Percentiles rank a stretch among this genome's conserved stretches.
phyloP scores from a whole-genome alignment of 192 early-diverging fungal species.

The Backusella westeae region DNA sequence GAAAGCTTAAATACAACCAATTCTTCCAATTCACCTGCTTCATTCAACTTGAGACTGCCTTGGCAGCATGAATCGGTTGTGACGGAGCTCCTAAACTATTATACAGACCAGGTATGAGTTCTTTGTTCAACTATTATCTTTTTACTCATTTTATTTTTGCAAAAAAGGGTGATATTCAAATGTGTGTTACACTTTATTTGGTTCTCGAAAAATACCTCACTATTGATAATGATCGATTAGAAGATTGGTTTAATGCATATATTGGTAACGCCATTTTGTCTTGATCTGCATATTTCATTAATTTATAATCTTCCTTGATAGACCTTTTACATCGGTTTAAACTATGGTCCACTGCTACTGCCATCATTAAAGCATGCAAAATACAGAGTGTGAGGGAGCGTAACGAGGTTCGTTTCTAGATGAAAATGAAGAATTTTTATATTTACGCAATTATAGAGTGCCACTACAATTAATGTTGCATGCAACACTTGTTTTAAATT shows the following conservation, averaged over 20 bases:
- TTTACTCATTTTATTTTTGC: not conserved
- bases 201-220: slow-evolving; percentile 49
- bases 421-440: slow-evolving; percentile 24
- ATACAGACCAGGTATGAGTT: slow-evolving; percentile 63
- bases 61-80: slow-evolving; percentile 52
- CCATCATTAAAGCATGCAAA: slow-evolving; percentile 54
- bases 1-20: not conserved
- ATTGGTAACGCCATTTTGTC: slow-evolving; percentile 46
- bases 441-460: slow-evolving; percentile 44
- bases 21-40: not conserved
- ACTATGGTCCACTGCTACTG: slow-evolving; percentile 65
- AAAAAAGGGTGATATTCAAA: slow-evolving; percentile 66
- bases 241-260: slow-evolving; percentile 70
- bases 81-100: slow-evolving; percentile 61
- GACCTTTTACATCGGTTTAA: slow-evolving; percentile 72
- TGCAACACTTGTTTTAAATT: slow-evolving; percentile 70
- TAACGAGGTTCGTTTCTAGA: slow-evolving; percentile 65
- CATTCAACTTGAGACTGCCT: slow-evolving; percentile 22
- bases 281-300: not conserved
- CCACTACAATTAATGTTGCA: slow-evolving; percentile 68
- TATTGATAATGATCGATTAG: slow-evolving; percentile 45
- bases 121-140: not conserved
- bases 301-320: slow-evolving; percentile 14
- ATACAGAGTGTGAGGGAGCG: slow-evolving; percentile 39
- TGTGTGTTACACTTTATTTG: slow-evolving; percentile 69